phyloP scores from a whole-genome alignment of 768 basidiomycete species.

The Rhodotorula kratochvilovae region DNA sequence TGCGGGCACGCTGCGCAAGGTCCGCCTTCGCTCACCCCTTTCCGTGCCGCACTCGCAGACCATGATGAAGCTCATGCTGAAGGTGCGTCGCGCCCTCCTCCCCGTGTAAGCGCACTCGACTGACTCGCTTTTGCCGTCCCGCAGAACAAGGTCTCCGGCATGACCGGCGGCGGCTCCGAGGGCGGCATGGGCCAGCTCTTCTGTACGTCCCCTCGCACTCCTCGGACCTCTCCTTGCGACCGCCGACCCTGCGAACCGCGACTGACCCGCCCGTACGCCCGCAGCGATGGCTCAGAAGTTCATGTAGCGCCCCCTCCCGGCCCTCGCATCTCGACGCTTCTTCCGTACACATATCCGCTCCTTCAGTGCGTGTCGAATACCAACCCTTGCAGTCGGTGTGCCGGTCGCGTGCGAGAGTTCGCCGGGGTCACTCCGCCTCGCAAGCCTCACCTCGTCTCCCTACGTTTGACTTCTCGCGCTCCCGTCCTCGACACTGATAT shows the following conservation, averaged over 20 bases:
- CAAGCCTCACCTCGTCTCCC: too few species aligned
- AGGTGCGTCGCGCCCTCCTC: background rate
- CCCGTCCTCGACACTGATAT: too few species aligned
- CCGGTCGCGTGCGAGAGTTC: too few species aligned
- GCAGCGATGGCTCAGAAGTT: slow-evolving; percentile 11
- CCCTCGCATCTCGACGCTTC: too few species aligned
- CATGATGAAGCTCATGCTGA: slow-evolving; percentile 36
- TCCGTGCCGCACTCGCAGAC: background rate
- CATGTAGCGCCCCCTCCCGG: background rate
- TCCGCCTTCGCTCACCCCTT: background rate
- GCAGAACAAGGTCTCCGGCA: slow-evolving; percentile 8
- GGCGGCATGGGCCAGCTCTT: slow-evolving; percentile 11
- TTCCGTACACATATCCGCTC: too few species aligned
- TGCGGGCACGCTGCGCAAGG: too few species aligned
- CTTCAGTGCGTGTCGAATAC: background rate
- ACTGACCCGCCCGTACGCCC: background rate
- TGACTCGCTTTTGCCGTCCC: too few species aligned
- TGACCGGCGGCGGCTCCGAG: background rate
- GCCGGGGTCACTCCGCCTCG: too few species aligned
- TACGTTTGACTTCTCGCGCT: too few species aligned
- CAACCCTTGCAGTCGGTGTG: too few species aligned
- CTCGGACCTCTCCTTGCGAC: background rate
- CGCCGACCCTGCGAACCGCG: background rate
- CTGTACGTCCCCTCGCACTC: background rate
- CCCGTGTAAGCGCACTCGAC: background rate